These are phyloP conservation scores for Podila verticillata DNA, from an alignment of 192 early-diverging fungal species.

Conservation along the genomic window DNA sequence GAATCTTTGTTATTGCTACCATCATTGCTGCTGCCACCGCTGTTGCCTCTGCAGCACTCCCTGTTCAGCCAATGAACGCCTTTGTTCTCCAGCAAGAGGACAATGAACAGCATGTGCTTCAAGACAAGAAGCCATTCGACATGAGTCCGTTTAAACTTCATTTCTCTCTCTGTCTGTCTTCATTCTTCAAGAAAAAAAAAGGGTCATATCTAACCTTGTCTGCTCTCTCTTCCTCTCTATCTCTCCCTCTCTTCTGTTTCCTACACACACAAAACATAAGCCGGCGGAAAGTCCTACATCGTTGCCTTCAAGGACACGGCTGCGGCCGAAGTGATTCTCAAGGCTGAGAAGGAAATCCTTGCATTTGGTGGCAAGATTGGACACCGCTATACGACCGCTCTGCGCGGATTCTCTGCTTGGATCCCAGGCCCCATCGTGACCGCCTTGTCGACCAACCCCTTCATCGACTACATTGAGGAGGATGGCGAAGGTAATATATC, in stretches of 20 bases:
- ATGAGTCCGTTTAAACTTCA: neutral
- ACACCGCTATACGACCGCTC: slow-evolving; percentile 31
- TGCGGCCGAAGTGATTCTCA: slow-evolving; percentile 21
- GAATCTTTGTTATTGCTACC: slow-evolving; percentile 17
- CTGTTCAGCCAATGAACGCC: slow-evolving; percentile 19
- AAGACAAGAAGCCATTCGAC: slow-evolving; percentile 3
- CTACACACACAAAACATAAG: neutral
- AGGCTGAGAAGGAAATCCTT: slow-evolving; percentile 29
- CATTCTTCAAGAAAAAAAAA: neutral
- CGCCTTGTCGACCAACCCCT: slow-evolving; percentile 42
- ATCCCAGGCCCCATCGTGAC: slow-evolving; percentile 21
- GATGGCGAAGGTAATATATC: slow-evolving; percentile 33
- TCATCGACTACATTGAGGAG: slow-evolving; percentile 47
- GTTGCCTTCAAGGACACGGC: slow-evolving; percentile 42
- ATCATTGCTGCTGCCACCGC: slow-evolving; percentile 11
- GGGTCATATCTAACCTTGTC: too few species aligned
- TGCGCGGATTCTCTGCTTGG: slow-evolving; percentile 47
- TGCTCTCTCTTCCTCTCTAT: neutral
- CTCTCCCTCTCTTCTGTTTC: neutral
- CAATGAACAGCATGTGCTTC: slow-evolving; percentile 6
- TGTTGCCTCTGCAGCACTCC: slow-evolving; percentile 28
- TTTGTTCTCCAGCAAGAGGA: slow-evolving; percentile 21
- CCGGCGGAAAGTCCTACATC: slow-evolving; percentile 36
- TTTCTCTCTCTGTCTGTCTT: neutral
- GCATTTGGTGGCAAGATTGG: slow-evolving; percentile 42